Base-by-base conservation (phyloP, 2,329 filamentous ascomycete genomes). In the Allantophomopsis cytisporea region DNA sequence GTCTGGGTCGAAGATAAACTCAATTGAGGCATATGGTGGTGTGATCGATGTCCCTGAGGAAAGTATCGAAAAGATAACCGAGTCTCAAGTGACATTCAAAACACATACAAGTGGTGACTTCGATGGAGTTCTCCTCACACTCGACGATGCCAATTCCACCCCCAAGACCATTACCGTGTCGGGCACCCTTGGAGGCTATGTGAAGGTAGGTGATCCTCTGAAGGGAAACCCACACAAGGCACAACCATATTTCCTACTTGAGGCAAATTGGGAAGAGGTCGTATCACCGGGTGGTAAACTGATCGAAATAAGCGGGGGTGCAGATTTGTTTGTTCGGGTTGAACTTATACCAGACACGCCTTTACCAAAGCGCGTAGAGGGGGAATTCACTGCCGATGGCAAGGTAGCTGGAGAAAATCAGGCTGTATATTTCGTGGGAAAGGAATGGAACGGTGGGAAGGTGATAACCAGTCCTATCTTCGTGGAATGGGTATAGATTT, bases 81-180 rank as follows among this genome's bases (percentile, higher is more conserved):
- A 48, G 2, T 36, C 38, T 1, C 43, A 48, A 14, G 42, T 55
- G 7, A 17, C 38, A 10, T 56, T 54, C 34, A 36, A 43, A 18
- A 55, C 53, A 3, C 47, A 40, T 8, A 55, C 53, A 0, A 57
- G 52, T 31, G 54, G 55, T 1, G 52, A 56, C 40, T 55, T 52
- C 30, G 54, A 58, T 18, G 51, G 54, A 1, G 52, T 54, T 2
- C 43, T 53, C 37, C 40, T 53, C n/a, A 47, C 44, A 17, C 40
- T 53, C 23, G 23, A 28, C 15, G 13, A 23, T 7, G 4, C 32
- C 3, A 33, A 37, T 4, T 45, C 42, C 0, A 4, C n/a, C 2
- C 48, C 45, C 1, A 32, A 31, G 3, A 34, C 36, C 1, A 41
- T 56, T 31, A 48, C 35, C 17, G 38, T 56, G 1, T 47, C 46